Evolutionary conservation across 2,329 filamentous ascomycete genomes (phyloP).

Genomic region (Fusarium oligoseptatum): DNA sequence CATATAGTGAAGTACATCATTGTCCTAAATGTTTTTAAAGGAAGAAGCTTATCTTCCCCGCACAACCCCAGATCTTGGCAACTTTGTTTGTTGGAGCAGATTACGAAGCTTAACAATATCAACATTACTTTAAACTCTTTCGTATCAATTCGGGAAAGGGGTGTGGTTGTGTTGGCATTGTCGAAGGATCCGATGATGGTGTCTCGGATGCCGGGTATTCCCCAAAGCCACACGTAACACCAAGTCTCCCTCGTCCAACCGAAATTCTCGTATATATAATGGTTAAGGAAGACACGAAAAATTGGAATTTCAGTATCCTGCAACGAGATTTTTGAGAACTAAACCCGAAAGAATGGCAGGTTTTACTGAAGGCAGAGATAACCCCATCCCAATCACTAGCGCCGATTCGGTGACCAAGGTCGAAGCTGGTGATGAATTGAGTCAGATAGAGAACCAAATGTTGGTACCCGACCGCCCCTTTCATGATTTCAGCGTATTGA

Average conservation of each 20-base stretch:
- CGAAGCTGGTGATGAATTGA: background rate
- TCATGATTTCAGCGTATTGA: no score
- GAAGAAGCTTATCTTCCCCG: slow-evolving; percentile 5
- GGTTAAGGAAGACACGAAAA: no score
- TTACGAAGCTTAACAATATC: background rate
- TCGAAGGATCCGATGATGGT: background rate
- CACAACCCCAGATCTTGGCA: slow-evolving; percentile 16
- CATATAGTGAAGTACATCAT: background rate
- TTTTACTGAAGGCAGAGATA: background rate
- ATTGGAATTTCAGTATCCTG: no score
- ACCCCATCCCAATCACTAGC: background rate
- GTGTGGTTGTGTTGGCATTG: background rate
- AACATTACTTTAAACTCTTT: background rate
- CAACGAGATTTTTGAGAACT: no score
- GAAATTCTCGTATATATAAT: no score
- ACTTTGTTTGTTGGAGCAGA: background rate
- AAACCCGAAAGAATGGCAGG: no score
- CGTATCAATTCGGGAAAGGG: background rate
- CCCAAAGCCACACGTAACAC: background rate
- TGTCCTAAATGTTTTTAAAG: background rate
- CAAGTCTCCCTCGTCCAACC: no score
- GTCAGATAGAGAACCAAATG: slow-evolving; percentile 4
- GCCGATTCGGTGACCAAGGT: slow-evolving; percentile 9
- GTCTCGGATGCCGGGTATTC: background rate
- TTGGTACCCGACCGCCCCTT: background rate